Base-by-base conservation (phyloP, 2,329 filamentous ascomycete genomes). In the Amauroascus niger region DNA sequence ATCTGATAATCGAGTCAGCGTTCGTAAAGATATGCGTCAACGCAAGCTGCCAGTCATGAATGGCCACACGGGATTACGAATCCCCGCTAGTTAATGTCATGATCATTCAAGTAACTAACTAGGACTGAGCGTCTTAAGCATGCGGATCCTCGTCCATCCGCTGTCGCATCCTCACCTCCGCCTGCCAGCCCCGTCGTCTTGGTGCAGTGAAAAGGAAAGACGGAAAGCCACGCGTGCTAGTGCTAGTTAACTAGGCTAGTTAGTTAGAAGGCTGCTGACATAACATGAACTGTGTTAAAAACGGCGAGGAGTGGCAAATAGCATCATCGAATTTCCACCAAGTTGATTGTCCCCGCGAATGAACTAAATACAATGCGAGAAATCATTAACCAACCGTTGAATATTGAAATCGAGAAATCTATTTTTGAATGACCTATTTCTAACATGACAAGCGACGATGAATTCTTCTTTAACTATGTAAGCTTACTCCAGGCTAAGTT, bases 401-500 rank as follows among this genome's bases (percentile, higher is more conserved):
- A 40, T 6, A n/a, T 11, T 6, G 16, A n/a, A 18, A 18, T 18
- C 28, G 16, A n/a, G n/a, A 11, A 7, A 5, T 35, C 24, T 20
- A n/a, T 16, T n/a, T 13, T 4, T 32, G 18, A 40, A 30, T 40
- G 43, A 13, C 24, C 35, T 32, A 24, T 20, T n/a, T n/a, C 55
- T 69, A 79, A 65, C 60, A 91, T 91, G 87, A 84, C 86, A 60
- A 82, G 80, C 66, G 85, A 90, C 67, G 86, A 88, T 66, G 83
- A 88, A 72, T 82, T 86, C 63, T 85, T 90, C 65, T 73, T 88
- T 60, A 85, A 88, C 71, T 77, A 86, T 66, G 86, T 90, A 73
- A 76, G 83, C 67, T 60, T 59, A 49, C 16, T 14, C 2, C 8
- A 49, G 33, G n/a, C 11, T n/a, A 18, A 44, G 39, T 24, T 6